Evolutionary conservation across 768 basidiomycete species (phyloP), one percentile per base, ranked within the genome.

Genomic region (Hypholoma fasciculare): DNA sequence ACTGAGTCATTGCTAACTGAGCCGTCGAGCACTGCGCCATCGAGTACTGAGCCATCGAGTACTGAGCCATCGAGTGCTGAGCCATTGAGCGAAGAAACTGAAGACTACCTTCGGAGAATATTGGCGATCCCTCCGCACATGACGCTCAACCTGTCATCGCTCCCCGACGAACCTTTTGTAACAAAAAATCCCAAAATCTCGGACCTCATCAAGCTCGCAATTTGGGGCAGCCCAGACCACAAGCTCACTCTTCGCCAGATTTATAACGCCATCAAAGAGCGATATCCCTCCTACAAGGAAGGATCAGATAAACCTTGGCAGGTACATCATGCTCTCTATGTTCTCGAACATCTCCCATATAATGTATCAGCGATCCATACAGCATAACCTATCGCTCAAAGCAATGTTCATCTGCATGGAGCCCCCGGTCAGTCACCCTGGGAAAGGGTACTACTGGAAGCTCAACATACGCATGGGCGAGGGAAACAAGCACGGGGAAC

Each of bases 361-460:
- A 16, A 12, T 36, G 30, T 4, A 5, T 2, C 40, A 79, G 78
- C 70, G 71, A 42, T 79, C 78, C 2, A 76, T 81, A 27, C 72
- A 78, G 30, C 79, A 81, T 63, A 72, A 72, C 49, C 68, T 81
- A 12, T 79, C 78, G 0, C 62, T 81, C 11, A 74, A 78, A 55
- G 79, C 82, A 42, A 78, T 83, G n/a, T 90, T 91, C 69, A 65
- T 70, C 16, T 75, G 78, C n/a, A 72, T 78, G 1, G 72, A 76
- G 1, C 79, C 87, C 11, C 84, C 86, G 0, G 82, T 88, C 54
- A 86, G 83, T 0, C 86, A 89, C 63, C 87, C 86, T 0, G 88
- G 88, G 0, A 89, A 89, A 60, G 88, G 88, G 1, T 79, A 73
- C 39, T 89, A 89, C 62, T 89, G 88, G 88, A 69, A 67, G 42